These are phyloP conservation scores for Ogataea angusta DNA, from an alignment of 805 yeast genomes.

Conservation along the genomic window DNA sequence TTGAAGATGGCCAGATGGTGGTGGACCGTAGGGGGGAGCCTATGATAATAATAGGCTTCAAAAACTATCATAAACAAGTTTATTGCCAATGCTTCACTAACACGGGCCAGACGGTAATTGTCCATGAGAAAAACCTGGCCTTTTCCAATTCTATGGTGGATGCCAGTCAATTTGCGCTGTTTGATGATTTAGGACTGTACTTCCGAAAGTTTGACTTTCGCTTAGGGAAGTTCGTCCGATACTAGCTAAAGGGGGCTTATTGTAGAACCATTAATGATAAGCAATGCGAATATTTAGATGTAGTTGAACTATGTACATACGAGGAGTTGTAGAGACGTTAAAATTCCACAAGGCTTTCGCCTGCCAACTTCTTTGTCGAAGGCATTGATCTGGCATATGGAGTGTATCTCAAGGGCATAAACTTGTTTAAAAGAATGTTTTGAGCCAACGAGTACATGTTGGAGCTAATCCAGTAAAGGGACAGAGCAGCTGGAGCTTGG, in stretches of 20 bases:
- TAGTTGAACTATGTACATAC: too few species aligned
- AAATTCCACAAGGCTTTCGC: constrained; percentile 3
- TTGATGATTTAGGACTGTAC: constrained; percentile 16
- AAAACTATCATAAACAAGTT: not conserved
- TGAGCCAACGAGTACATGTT: constrained; percentile 74
- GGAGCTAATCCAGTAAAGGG: constrained; percentile 89
- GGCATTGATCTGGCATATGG: constrained; percentile 36
- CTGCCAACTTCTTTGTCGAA: not conserved
- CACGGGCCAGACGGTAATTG: not conserved
- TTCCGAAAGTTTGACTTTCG: constrained; percentile 12
- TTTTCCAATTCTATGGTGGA: not conserved
- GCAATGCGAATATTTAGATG: too few species aligned
- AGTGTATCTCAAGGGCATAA: constrained; percentile 55
- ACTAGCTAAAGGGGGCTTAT: not conserved
- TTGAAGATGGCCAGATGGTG: not conserved
- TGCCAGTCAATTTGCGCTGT: constrained; percentile 9
- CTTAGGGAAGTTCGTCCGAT: constrained; percentile 3
- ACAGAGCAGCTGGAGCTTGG: constrained; percentile 81
- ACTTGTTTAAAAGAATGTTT: constrained; percentile 64
- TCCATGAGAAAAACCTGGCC: not conserved
- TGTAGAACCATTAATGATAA: too few species aligned
- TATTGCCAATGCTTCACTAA: not conserved
- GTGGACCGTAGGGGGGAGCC: not conserved
- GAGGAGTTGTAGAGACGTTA: too few species aligned
- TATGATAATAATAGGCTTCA: constrained; percentile 4